A percentile compares a stretch with the other conserved stretches of the same genome.
Evolutionary conservation across 306 rosid species (phyloP).

Genomic region (Acacia confusa): DNA sequence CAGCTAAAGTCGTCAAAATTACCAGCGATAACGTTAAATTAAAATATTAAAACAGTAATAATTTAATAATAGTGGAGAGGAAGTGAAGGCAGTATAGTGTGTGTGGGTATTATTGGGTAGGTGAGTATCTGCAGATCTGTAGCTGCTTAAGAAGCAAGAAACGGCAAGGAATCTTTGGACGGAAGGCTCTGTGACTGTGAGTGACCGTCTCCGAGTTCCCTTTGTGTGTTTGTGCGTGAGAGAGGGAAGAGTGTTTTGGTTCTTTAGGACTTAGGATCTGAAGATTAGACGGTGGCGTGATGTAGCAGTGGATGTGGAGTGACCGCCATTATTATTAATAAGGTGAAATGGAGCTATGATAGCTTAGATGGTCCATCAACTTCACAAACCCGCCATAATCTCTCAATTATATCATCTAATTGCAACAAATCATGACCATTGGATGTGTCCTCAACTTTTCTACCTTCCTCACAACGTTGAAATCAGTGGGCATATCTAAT

Average conservation of each 20-base stretch:
- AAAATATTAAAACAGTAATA: background rate
- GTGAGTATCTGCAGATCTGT: constrained; percentile 29
- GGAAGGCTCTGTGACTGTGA: constrained; percentile 34
- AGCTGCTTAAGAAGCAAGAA: constrained; percentile 49
- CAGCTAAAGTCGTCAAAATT: constrained; percentile 36
- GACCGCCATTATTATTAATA: constrained; percentile 26
- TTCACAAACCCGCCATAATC: constrained; percentile 28
- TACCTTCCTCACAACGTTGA: background rate
- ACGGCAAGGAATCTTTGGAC: constrained; percentile 38
- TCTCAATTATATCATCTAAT: constrained; percentile 31
- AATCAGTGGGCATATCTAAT: background rate
- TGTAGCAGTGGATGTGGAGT: constrained; percentile 31
- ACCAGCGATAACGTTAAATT: background rate
- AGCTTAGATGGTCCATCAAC: constrained; percentile 44
- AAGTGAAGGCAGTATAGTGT: constrained; percentile 7
- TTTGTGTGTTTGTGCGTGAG: background rate
- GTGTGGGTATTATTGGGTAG: constrained; percentile 21
- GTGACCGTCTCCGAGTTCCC: background rate
- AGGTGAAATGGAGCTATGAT: constrained; percentile 39
- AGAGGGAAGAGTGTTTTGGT: background rate
- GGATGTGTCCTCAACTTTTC: background rate
- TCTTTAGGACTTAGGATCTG: background rate
- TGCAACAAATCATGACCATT: background rate
- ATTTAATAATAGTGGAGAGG: background rate
- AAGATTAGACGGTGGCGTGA: constrained; percentile 36